phyloP scores from a whole-genome alignment of 2,329 filamentous ascomycete genomes.

The Calonectria montana region DNA sequence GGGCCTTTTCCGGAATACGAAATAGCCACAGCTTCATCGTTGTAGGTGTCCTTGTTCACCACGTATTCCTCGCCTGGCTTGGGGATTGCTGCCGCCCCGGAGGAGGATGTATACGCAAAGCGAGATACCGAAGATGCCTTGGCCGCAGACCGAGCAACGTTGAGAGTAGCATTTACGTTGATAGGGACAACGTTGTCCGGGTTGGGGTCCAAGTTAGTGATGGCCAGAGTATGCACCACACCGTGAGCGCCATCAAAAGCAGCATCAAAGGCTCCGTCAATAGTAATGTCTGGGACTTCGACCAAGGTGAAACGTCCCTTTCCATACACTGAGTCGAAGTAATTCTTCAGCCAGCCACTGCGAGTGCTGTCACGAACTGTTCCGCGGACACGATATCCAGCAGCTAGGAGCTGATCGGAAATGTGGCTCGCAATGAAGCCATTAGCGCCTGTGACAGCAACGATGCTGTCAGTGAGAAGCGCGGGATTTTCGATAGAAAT shows the following conservation, averaged over 20 bases:
- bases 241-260: slow-evolving; percentile 43
- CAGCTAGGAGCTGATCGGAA: slow-evolving; percentile 44
- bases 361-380: slow-evolving; percentile 44
- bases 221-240: slow-evolving; percentile 51
- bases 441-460: slow-evolving; percentile 48
- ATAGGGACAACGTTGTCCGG: slow-evolving; percentile 14
- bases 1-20: slow-evolving; percentile 6
- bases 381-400: slow-evolving; percentile 48
- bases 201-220: slow-evolving; percentile 42
- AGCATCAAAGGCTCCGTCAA: slow-evolving; percentile 39
- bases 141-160: not conserved
- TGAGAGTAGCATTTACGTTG: slow-evolving; percentile 1
- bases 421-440: slow-evolving; percentile 49
- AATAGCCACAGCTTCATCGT: slow-evolving; percentile 13
- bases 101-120: slow-evolving; percentile 16
- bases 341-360: slow-evolving; percentile 37
- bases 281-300: slow-evolving; percentile 47
- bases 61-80: slow-evolving; percentile 2
- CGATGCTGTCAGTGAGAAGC: not conserved
- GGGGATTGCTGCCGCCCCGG: not conserved
- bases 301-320: slow-evolving; percentile 46
- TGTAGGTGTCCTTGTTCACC: slow-evolving; percentile 13
- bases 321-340: slow-evolving; percentile 46
- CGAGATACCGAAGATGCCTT: not conserved
- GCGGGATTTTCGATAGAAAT: not conserved